Percentiles rank a stretch among this genome's conserved stretches.
Evolutionary conservation across 805 yeast genomes (phyloP).

Genomic region (Lipomyces chichibuensis): DNA sequence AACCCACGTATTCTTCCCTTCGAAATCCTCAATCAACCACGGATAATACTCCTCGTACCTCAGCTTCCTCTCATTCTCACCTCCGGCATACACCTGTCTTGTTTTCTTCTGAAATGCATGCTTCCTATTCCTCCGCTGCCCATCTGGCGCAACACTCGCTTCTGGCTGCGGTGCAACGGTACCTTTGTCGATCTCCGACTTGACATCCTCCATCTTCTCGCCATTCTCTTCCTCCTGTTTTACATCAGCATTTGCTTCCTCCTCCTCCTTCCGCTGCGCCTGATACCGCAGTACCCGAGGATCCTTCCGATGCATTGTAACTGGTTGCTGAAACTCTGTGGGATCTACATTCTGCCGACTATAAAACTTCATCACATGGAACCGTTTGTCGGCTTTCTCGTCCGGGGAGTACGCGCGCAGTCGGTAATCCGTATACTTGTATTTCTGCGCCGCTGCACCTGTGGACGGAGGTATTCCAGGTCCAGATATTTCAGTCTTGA

Average conservation of each 20-base stretch:
- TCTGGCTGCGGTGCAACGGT: slow-evolving; percentile 33
- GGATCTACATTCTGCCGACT: slow-evolving; percentile 74
- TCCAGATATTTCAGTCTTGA: slow-evolving; percentile 13
- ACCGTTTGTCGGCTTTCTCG: slow-evolving; percentile 58
- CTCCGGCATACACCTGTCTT: slow-evolving; percentile 76
- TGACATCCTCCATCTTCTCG: slow-evolving; percentile 31
- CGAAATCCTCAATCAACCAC: slow-evolving; percentile 97
- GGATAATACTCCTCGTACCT: slow-evolving; percentile 97
- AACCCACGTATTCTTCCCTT: slow-evolving; percentile 90
- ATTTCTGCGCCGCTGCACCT: neutral
- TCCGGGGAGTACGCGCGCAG: slow-evolving; percentile 72
- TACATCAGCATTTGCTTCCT: slow-evolving; percentile 13
- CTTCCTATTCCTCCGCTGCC: slow-evolving; percentile 38
- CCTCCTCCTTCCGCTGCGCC: slow-evolving; percentile 46
- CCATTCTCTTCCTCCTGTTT: slow-evolving; percentile 23
- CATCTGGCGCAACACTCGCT: slow-evolving; percentile 25
- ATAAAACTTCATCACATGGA: slow-evolving; percentile 81
- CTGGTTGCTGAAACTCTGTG: slow-evolving; percentile 71
- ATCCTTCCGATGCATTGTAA: slow-evolving; percentile 88
- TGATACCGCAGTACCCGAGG: slow-evolving; percentile 90
- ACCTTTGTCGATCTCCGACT: slow-evolving; percentile 39
- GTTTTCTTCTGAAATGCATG: slow-evolving; percentile 74
- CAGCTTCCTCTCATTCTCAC: slow-evolving; percentile 78
- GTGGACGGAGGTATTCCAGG: slow-evolving; percentile 7
- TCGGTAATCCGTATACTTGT: slow-evolving; percentile 48